Evolutionary conservation across 106 monocot genomes (phyloP), one percentile per base, ranked within the genome.

Genomic region (Platanthera zijinensis): DNA sequence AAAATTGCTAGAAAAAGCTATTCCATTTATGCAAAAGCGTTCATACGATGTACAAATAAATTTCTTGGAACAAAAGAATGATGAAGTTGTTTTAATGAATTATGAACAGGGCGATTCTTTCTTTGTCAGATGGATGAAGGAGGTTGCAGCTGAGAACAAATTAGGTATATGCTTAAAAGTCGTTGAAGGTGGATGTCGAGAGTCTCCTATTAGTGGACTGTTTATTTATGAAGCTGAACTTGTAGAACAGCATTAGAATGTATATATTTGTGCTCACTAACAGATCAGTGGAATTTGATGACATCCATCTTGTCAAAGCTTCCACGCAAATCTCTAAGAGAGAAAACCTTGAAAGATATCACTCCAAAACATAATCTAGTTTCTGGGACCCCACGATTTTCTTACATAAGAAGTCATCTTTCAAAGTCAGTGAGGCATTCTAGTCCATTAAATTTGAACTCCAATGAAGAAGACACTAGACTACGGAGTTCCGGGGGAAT

Each of bases 201-300:
- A 85, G 61, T 77, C 83, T 28, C 83, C 78, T 25, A 46, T 83
- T 74, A 79, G 53, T 84, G 83, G 85, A 1, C 72, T 94, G 25
- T 97, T 97, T 75, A 87, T 72, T 63, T 82, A 89, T 86, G 85
- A 90, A 78, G 32, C 73, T 77, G 94, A 97, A 84, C 81, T 77
- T 57, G 78, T 88, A 74, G 85, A 91, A 81, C 86, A 71, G 77
- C 89, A 25, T 71, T 97, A 32, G 69, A 88, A 3, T 94, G 91
- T 52, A 79, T 97, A 75, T 94, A 97, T 84, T 75, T 82, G 32
- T 97, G 97, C 81, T 82, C 78, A 50, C 81, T 85, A 21, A 90
- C 89, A 51, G 91, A 97, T 88, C 80, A 87, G 66, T 97, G 97
- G 97, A 93, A 84, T 87, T 80, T 69, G 28, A 91, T 94, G 94